Percentiles rank a stretch among this genome's conserved stretches.
Conservation (phyloP, 257 asterid genomes). For the Nicotiana paniculata region DNA sequence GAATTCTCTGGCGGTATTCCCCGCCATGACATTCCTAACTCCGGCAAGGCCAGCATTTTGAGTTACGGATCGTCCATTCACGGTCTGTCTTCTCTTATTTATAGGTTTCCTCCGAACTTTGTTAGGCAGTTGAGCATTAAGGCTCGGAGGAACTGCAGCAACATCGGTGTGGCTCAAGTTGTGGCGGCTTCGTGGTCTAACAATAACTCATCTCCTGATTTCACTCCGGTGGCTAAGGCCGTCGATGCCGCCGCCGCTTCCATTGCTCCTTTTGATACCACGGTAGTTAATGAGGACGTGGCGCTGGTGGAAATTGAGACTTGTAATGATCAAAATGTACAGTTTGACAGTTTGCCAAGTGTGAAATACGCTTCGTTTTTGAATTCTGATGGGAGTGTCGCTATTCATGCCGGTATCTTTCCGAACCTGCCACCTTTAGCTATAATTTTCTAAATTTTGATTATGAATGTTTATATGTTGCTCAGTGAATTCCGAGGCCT, state of each 20-base stretch:
- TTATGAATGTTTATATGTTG: background rate
- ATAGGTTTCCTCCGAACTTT: constrained; percentile 85
- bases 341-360: constrained; percentile 38
- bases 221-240: constrained; percentile 62
- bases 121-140: constrained; percentile 94
- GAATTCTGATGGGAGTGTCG: constrained; percentile 74
- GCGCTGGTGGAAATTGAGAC: constrained; percentile 27
- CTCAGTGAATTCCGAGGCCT: background rate
- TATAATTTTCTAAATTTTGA: too few relatives aligned
- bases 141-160: constrained; percentile 95
- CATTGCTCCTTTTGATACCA: constrained; percentile 32
- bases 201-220: constrained; percentile 29
- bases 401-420: constrained; percentile 83
- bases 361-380: constrained; percentile 53
- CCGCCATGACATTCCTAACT: constrained; percentile 22
- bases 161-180: constrained; percentile 93
- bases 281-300: constrained; percentile 16
- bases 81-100: constrained; percentile 56
- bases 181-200: constrained; percentile 99
- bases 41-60: constrained; percentile 23
- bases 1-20: constrained; percentile 43
- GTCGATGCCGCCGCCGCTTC: constrained; percentile 50
- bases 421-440: background rate
- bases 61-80: constrained; percentile 22
- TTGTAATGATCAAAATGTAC: constrained; percentile 37